Percentiles rank a stretch among this genome's conserved stretches.
Conservation (phyloP, 225 moss, liverwort and hornwort species). For the Bryum argenteum region DNA sequence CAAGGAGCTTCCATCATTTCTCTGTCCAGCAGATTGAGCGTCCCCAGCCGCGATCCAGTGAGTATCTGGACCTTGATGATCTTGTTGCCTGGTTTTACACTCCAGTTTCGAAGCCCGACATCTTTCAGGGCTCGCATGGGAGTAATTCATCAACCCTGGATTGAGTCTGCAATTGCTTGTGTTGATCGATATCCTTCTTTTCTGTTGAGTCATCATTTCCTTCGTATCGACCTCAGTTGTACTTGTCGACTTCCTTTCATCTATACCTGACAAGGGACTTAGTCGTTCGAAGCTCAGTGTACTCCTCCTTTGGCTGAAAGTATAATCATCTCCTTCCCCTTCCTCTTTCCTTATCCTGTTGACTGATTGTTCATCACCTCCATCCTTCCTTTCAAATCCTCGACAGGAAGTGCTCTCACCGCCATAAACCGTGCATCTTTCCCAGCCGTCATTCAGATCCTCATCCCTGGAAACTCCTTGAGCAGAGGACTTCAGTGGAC, state of each 20-base stretch:
- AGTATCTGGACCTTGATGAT: slow-evolving; percentile 12
- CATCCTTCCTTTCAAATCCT: slow-evolving; percentile 21
- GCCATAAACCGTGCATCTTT: slow-evolving; percentile 26
- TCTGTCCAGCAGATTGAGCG: slow-evolving; percentile 12
- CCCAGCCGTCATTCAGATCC: slow-evolving; percentile 30
- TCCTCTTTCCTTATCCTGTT: slow-evolving; percentile 29
- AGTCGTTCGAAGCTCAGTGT: slow-evolving; percentile 12
- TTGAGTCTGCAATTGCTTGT: slow-evolving; percentile 20
- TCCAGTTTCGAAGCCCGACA: slow-evolving; percentile 15
- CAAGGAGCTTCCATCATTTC: slow-evolving; percentile 24
- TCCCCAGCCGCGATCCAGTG: slow-evolving; percentile 11
- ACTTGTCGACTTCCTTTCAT: slow-evolving; percentile 10
- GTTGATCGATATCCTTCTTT: slow-evolving; percentile 36
- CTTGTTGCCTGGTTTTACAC: slow-evolving; percentile 14
- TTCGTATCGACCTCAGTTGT: slow-evolving; percentile 28
- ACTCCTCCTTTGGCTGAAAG: slow-evolving; percentile 15
- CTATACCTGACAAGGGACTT: slow-evolving; percentile 19
- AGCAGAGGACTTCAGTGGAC: slow-evolving; percentile 11
- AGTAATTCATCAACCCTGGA: slow-evolving; percentile 6
- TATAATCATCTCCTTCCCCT: slow-evolving; percentile 19
- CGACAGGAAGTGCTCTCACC: slow-evolving; percentile 17
- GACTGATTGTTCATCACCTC: slow-evolving; percentile 11
- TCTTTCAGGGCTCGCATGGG: slow-evolving; percentile 22
- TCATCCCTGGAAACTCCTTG: slow-evolving; percentile 25
- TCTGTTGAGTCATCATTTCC: slow-evolving; percentile 40